Evolutionary conservation across 495 filamentous ascomycete species (phyloP), one percentile per base, ranked within the genome.

Genomic region (Staphylotrichum longicolle): DNA sequence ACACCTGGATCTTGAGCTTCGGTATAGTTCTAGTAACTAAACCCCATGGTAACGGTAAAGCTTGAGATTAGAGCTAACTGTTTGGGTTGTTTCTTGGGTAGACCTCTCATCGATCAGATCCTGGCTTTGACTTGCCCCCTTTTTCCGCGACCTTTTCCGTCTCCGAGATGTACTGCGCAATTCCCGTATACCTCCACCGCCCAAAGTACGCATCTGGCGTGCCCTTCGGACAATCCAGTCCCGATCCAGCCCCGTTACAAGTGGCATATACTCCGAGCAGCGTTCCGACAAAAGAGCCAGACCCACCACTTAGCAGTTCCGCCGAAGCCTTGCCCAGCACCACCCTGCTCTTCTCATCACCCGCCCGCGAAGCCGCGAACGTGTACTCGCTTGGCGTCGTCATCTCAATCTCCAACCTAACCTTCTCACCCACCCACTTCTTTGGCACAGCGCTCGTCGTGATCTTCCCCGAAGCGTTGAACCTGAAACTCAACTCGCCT

Each of bases 401-500:
- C 57, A 58, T 61, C 34, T 54, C 15, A 10, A 66, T 61, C 57
- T 63, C 57, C 11, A 66, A 39, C 11, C 61, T 50, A n/a, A 66
- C 41, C n/a, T 45, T 37, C 46, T 63, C 12, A 14, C 45, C 57
- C 5, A 6, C 57, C 65, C 65, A 67, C 32, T 15, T 39, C 9
- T 27, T 11, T 33, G 65, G 65, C n/a, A 64, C 57, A 3, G 53
- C 33, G 14, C 20, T 47, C n/a, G 49, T 37, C 39, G 6, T 58
- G 3, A 39, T 32, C 30, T 32, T 5, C 7, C 50, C 47, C 15
- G 39, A 39, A 57, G 64, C 15, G 54, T 67, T n/a, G 66, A 69
- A 75, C 32, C 68, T 70, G 60, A 71, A 63, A 51, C 48, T 59
- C 27, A 72, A 67, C 54, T 67, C 67, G 45, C 66, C 65, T 7